Conservation (phyloP, 805 yeast species). For the Starmera caribaea region DNA sequence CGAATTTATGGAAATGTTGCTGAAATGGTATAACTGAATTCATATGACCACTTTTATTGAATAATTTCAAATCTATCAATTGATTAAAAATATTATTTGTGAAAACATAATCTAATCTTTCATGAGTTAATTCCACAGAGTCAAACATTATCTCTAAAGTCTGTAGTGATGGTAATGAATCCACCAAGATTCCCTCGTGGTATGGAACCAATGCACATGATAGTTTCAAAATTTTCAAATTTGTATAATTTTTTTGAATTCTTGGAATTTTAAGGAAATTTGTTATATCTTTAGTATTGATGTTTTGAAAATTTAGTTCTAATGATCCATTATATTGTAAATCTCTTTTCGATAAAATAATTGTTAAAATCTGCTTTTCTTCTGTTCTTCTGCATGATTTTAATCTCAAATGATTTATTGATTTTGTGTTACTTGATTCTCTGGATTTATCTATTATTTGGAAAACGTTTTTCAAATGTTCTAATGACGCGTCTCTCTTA, state of each 20-base stretch:
- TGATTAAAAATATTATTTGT: neutral
- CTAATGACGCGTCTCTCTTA: constrained; percentile 3
- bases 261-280: constrained; percentile 1
- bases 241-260: neutral
- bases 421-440: constrained; percentile 1
- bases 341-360: constrained; percentile 3
- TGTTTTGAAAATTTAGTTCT: constrained; percentile 9
- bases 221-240: constrained; percentile 6
- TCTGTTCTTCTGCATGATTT: constrained; percentile 12
- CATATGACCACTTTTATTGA: constrained; percentile 6
- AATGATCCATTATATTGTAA: constrained; percentile 3
- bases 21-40: neutral
- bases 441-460: constrained; percentile 6
- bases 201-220: constrained; percentile 11
- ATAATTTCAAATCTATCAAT: neutral
- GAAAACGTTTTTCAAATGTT: constrained; percentile 11
- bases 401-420: constrained; percentile 4
- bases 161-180: constrained; percentile 5
- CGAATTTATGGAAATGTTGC: constrained; percentile 7
- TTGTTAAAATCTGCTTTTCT: constrained; percentile 10
- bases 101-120: neutral
- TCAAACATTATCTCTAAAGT: constrained; percentile 8
- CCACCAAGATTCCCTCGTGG: constrained; percentile 10
- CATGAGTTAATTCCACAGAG: constrained; percentile 1
- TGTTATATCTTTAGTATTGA: constrained; percentile 8